phyloP scores from a whole-genome alignment of 148 eudicot genomes.

The Cornus controversa region DNA sequence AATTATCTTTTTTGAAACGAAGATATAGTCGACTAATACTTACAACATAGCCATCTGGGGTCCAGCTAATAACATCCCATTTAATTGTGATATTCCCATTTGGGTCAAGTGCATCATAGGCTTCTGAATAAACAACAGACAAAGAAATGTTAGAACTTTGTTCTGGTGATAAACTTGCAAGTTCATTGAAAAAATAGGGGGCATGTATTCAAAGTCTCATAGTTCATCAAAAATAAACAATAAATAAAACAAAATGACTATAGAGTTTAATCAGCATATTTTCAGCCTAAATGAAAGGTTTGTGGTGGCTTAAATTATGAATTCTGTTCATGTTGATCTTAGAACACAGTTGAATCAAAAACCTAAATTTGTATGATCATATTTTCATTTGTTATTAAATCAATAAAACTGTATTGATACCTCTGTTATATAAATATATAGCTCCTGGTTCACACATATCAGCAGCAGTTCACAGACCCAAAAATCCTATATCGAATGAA shows the following conservation, averaged over 20 bases:
- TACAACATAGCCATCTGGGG: slow-evolving; percentile 61
- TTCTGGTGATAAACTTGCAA: not conserved
- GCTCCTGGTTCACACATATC: not conserved
- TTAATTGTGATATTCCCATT: slow-evolving; percentile 56
- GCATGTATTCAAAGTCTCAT: not conserved
- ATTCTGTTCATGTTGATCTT: no score
- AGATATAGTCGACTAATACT: slow-evolving; percentile 8
- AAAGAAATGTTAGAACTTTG: not conserved
- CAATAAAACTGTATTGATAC: not conserved
- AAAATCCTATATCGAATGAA: not conserved
- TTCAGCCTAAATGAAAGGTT: not conserved
- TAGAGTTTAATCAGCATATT: not conserved
- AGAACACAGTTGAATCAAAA: no score
- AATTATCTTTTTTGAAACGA: not conserved
- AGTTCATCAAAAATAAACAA: not conserved
- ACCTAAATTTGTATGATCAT: no score
- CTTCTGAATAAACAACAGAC: slow-evolving; percentile 40
- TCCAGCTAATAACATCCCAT: slow-evolving; percentile 57
- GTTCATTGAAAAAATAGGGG: not conserved
- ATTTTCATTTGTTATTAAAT: not conserved
- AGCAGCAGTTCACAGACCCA: not conserved
- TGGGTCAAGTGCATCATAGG: slow-evolving; percentile 43
- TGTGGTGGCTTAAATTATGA: no score
- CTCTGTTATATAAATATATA: not conserved
- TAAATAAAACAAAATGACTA: slow-evolving; percentile 2